Evolutionary conservation across 176 grass and related monocot species (phyloP), one percentile per base, ranked within the genome.

Genomic region (Typha latifolia): DNA sequence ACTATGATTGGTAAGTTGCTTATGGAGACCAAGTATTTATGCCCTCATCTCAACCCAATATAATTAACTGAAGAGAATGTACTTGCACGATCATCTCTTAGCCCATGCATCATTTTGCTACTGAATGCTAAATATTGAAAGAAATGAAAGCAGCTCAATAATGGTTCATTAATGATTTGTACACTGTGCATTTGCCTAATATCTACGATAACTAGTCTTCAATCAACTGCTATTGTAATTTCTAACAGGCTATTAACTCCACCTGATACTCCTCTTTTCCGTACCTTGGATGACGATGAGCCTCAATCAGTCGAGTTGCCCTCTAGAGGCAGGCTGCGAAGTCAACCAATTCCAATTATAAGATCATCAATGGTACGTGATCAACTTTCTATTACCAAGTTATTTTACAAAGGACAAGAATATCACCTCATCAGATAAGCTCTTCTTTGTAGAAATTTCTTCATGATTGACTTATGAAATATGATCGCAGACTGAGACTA

Each of bases 221-320:
- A 43, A 43, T 43, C 37, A 43, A 43, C 37, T 43, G 37, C 9
- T 43, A 43, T 43, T 43, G 24, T 55, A 62, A 32, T 51, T 48
- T 51, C 77, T 79, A 63, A 69, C 59, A 97, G 93, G 93, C 57
- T 97, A 75, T 72, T 97, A 69, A 92, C 93, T 75, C 93, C 93
- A 59, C 93, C 88, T 65, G 88, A 82, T 43, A 92, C 93, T 69
- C 93, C 93, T 52, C 85, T 97, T 80, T 97, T 97, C 16, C 83
- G 63, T 78, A 92, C 85, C 32, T 84, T 97, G 64, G 93, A 97
- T 82, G 78, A 87, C 13, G 85, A 78, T 61, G 82, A 87, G 50
- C 77, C 80, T 34, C 71, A 81, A 72, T 71, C 55, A 43, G 12
- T 74, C 49, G 23, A 52, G 65, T 77, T 80, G 48, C 52, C 63